These are phyloP conservation scores for Paecilomyces sp. DNA, from an alignment of 2,329 filamentous ascomycete genomes.

Conservation along the genomic window DNA sequence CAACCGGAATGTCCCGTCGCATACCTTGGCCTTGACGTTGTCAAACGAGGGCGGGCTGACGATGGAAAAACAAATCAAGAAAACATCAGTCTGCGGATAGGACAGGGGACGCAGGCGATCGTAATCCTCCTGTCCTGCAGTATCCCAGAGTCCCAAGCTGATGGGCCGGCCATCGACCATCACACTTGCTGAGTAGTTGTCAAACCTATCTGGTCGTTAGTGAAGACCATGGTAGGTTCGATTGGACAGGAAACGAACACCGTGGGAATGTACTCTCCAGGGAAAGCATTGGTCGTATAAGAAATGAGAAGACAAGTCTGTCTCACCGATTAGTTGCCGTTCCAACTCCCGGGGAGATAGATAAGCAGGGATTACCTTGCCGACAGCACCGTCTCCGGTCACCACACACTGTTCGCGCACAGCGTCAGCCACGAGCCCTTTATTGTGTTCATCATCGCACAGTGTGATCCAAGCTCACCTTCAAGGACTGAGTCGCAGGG, in stretches of 20 bases:
- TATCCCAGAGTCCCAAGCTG: constrained; percentile 96
- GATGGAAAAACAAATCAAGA: constrained; percentile 97
- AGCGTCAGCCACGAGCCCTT: constrained; percentile 29
- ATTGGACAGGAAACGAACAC: constrained; percentile 45
- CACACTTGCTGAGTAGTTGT: constrained; percentile 98
- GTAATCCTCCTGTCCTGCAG: constrained; percentile 97
- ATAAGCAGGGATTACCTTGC: constrained; percentile 52
- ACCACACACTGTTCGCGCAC: constrained; percentile 72
- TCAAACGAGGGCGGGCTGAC: constrained; percentile 97
- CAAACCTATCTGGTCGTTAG: constrained; percentile 58
- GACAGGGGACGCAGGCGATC: constrained; percentile 89
- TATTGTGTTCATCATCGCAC: constrained; percentile 1
- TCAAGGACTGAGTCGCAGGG: constrained; percentile 81
- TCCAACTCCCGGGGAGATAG: constrained; percentile 1
- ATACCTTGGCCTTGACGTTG: constrained; percentile 97
- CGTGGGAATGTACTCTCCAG: constrained; percentile 99
- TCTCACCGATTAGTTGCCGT: constrained; percentile 11
- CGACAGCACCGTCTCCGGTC: constrained; percentile 97
- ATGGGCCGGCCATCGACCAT: constrained; percentile 99
- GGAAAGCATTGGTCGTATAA: constrained; percentile 98
- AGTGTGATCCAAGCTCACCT: constrained; percentile 51
- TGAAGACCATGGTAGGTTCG: constrained; percentile 6
- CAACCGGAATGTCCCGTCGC: constrained; percentile 10
- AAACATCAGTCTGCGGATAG: constrained; percentile 97
- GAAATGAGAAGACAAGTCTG: constrained; percentile 98